These are phyloP conservation scores for Antitrichia curtipendula DNA, from an alignment of 225 moss, liverwort and hornwort genomes.

Conservation along the genomic window DNA sequence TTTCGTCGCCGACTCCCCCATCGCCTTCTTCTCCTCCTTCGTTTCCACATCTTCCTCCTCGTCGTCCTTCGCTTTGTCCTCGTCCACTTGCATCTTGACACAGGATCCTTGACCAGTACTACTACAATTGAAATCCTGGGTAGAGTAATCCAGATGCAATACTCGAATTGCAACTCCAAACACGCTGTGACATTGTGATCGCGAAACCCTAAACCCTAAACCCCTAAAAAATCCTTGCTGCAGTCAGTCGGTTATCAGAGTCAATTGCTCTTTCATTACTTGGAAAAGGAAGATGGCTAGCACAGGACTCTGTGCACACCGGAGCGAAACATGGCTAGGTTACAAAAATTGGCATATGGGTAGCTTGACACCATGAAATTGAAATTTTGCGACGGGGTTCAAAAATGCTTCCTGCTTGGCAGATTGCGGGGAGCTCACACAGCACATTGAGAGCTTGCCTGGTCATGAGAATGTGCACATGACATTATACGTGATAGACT, in stretches of 20 bases:
- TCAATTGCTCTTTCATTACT: background rate
- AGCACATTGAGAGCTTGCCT: background rate
- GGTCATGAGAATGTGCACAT: background rate
- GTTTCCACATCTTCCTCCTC: background rate
- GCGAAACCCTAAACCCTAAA: background rate
- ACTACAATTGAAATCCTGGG: background rate
- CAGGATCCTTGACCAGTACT: background rate
- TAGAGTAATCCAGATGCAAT: background rate
- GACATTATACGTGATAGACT: background rate
- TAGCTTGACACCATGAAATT: background rate
- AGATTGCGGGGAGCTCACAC: background rate
- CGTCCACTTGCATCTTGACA: background rate
- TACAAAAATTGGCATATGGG: background rate
- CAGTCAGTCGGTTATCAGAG: background rate
- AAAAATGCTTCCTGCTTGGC: background rate
- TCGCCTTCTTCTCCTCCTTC: background rate
- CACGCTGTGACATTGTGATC: background rate
- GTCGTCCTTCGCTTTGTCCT: background rate
- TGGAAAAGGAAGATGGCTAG: background rate
- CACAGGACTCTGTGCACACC: background rate
- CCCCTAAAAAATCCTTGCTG: too few species aligned
- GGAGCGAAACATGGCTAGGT: background rate
- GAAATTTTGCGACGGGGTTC: background rate
- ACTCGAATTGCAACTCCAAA: background rate
- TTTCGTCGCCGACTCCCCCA: background rate